phyloP scores from a whole-genome alignment of 2,329 filamentous ascomycete genomes.

The Pseudogymnoascus sp. region DNA sequence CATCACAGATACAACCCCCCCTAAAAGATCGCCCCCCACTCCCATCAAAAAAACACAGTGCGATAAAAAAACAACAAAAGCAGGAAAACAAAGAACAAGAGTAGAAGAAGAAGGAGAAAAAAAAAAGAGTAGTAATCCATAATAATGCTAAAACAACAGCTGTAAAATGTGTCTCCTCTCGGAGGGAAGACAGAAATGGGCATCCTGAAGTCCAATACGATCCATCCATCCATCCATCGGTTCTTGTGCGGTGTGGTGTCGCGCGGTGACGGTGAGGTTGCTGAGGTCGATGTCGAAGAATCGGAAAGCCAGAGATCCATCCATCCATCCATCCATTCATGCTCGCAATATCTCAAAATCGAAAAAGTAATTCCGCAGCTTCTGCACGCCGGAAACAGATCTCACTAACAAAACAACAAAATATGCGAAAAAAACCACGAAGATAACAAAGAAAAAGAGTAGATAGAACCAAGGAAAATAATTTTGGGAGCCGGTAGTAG shows the following conservation, averaged over 20 bases:
- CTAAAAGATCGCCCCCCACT: not conserved
- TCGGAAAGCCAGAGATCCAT: not conserved
- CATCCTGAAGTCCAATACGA: not conserved
- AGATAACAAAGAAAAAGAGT: not conserved
- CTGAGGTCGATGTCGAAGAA: not conserved
- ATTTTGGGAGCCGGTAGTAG: not conserved
- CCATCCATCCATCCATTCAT: not conserved
- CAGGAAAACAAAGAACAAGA: conserved; percentile 1
- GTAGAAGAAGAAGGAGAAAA: not conserved
- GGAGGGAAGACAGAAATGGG: not conserved
- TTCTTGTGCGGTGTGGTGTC: not conserved
- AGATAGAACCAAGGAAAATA: not conserved
- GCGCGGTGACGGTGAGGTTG: not conserved
- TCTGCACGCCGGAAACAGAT: not conserved
- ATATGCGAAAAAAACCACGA: not conserved
- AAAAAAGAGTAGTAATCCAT: not conserved
- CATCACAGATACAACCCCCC: not conserved
- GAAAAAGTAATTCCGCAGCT: not conserved
- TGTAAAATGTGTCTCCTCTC: not conserved
- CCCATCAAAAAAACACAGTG: not conserved
- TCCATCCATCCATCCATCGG: not conserved
- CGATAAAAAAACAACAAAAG: not conserved
- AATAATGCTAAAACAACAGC: not conserved
- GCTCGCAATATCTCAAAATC: conserved; percentile 5
- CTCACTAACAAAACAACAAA: not conserved